These are phyloP conservation scores for Liriodendron chinense DNA, from an alignment of 164 flowering plant species.

Conservation along the genomic window DNA sequence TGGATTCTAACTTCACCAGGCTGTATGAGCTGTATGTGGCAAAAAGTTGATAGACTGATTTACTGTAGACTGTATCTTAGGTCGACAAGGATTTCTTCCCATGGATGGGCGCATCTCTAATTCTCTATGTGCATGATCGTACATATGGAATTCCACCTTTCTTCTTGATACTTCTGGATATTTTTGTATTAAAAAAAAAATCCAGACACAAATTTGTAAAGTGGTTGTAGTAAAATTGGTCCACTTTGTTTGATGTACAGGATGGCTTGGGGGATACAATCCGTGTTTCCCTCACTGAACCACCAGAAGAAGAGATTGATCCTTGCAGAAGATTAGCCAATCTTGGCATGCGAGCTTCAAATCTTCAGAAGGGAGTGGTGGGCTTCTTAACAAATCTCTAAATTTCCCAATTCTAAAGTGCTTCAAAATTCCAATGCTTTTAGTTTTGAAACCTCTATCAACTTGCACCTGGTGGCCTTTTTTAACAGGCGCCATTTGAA, in stretches of 20 bases:
- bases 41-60: not conserved
- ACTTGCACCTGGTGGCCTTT: conserved; percentile 2
- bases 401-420: not conserved
- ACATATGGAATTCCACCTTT: not conserved
- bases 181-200: too few species aligned
- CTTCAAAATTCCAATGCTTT: not conserved
- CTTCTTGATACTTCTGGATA: not conserved
- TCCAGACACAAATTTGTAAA: too few species aligned
- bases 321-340: conserved; percentile 89
- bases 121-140: not conserved
- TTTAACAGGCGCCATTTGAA: conserved; percentile 69
- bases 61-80: not conserved
- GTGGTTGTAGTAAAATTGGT: not conserved
- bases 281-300: conserved; percentile 93
- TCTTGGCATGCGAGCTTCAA: conserved; percentile 83
- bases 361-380: conserved; percentile 94
- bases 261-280: conserved; percentile 98
- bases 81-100: not conserved
- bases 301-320: conserved; percentile 95
- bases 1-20: not conserved
- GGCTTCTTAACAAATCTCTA: conserved; percentile 18
- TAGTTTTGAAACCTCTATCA: not conserved
- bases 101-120: not conserved
- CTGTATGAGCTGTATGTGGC: not conserved
- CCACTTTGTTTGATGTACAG: conserved; percentile 32